Evolutionary conservation across 2,329 filamentous ascomycete species (phyloP).

Genomic region (Blastomyces gilchristii): DNA sequence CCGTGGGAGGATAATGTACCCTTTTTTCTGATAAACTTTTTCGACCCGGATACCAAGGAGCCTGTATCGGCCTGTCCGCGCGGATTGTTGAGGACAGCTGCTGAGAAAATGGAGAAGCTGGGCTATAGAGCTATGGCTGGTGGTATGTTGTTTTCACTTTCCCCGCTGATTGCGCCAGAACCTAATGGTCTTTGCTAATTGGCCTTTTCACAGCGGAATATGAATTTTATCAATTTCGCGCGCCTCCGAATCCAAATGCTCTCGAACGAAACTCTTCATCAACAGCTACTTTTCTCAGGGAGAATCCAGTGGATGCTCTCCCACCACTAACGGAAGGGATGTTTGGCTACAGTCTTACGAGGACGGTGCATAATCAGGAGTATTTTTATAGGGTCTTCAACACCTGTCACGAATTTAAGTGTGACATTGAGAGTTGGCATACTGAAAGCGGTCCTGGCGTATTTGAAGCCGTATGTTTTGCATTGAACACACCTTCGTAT

Average conservation of each 20-base stretch:
- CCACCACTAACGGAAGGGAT: slow-evolving; percentile 81
- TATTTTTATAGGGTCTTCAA: slow-evolving; percentile 87
- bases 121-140: slow-evolving; percentile 83
- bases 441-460: slow-evolving; percentile 90
- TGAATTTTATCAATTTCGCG: slow-evolving; percentile 86
- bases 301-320: slow-evolving; percentile 62
- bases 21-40: slow-evolving; percentile 75
- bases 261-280: slow-evolving; percentile 53
- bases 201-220: slow-evolving; percentile 59
- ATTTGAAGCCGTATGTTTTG: slow-evolving; percentile 64
- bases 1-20: slow-evolving; percentile 84
- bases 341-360: slow-evolving; percentile 87
- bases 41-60: slow-evolving; percentile 64
- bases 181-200: slow-evolving; percentile 16
- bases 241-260: slow-evolving; percentile 44
- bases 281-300: slow-evolving; percentile 61
- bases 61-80: slow-evolving; percentile 70
- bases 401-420: slow-evolving; percentile 64
- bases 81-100: slow-evolving; percentile 58
- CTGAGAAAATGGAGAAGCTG: slow-evolving; percentile 55
- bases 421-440: slow-evolving; percentile 87
- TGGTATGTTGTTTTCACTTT: slow-evolving; percentile 46
- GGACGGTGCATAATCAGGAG: slow-evolving; percentile 79
- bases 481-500: not conserved
- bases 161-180: not conserved